Conservation (phyloP, 371 early-diverging fungal species). For the Mortierella sp. region DNA sequence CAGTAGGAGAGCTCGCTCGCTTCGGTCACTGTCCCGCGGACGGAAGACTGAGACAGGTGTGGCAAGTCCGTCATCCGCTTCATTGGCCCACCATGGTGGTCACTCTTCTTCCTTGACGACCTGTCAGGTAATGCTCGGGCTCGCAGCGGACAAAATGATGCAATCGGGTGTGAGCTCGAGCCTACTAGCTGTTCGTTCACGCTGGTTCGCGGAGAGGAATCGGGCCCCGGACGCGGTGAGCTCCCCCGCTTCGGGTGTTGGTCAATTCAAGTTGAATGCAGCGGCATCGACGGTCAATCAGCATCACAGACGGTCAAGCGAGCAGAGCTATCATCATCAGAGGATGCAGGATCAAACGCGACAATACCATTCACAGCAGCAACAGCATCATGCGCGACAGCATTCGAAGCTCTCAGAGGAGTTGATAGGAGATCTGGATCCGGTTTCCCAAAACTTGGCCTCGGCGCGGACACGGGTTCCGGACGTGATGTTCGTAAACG, state of each 20-base stretch:
- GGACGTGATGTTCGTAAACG: conserved; percentile 5
- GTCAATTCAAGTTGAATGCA: conserved; percentile 10
- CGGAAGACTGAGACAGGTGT: conserved; percentile 14
- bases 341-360: conserved; percentile 13
- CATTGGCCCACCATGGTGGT: background rate
- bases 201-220: conserved; percentile 25
- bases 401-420: conserved; percentile 26
- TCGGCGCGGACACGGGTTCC: background rate
- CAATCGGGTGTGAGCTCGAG: conserved; percentile 32
- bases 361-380: conserved; percentile 28
- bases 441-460: too few relatives aligned
- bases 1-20: conserved; percentile 8
- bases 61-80: background rate
- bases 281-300: background rate
- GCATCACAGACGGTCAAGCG: conserved; percentile 2
- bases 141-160: conserved; percentile 35
- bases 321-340: background rate
- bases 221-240: background rate
- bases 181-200: conserved; percentile 28
- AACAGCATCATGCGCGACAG: conserved; percentile 28
- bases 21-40: conserved; percentile 24
- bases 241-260: background rate
- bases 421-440: background rate
- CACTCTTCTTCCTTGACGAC: conserved; percentile 15
- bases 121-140: conserved; percentile 35